Evolutionary conservation across 257 asterid species (phyloP), one percentile per base, ranked within the genome.

Genomic region (Plantago ovata): DNA sequence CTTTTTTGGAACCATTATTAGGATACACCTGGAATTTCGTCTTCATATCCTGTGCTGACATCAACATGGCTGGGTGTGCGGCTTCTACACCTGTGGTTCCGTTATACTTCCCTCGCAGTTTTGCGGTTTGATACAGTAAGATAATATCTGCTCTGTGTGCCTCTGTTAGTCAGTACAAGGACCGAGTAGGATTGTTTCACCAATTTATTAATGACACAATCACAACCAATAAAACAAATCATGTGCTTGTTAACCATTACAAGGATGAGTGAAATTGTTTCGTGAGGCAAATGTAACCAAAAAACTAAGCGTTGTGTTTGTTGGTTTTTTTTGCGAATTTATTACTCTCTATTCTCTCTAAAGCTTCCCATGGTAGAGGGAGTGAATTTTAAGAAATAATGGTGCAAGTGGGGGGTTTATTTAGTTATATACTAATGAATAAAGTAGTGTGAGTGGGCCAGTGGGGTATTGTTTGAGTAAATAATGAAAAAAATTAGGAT

Each of bases 1-100:
- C 72, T 62, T 77, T 69, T 68, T 69, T 60, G 68, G 72, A 75
- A 72, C 53, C 60, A 44, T 58, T 52, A 62, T 82, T 77, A 92
- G 98, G 95, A 85, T 66, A 69, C 95, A 20, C 94, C 87, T 56
- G 80, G 77, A 50, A 69, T 88, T 71, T 63, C 91, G 48, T 74
- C 80, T 12, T 88, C 98, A 38, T 89, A 85, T 75, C 80, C 86
- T 36, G 60, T 62, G 54, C 72, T 88, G 77, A 53, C 72, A 55
- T 53, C 71, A 39, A 85, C 95, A 61, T 92, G 98, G 98, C 75
- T 84, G 63, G 79, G 72, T 58, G 32, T 75, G 69, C 93, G 97
- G 79, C 72, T 84, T 66, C 80, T 85, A 58, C 98, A 92, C 74
- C 95, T 92, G 69, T 88, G 95, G 95, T 73, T 88, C 52, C 96